phyloP scores from a whole-genome alignment of 163 green algal genomes.

The Chlorella variabilis region DNA sequence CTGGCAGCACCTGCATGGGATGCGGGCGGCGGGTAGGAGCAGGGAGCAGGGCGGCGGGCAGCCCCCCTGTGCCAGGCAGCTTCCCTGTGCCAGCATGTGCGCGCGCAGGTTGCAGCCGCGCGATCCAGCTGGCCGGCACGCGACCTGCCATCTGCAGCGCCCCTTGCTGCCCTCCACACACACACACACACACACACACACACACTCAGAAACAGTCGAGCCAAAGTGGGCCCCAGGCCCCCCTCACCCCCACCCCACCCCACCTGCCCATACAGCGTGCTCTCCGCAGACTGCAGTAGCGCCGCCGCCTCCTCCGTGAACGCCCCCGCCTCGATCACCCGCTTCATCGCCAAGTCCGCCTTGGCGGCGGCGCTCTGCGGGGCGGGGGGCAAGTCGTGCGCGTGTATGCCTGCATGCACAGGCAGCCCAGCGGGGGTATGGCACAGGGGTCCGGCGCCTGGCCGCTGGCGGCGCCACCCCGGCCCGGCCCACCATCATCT shows the following conservation, averaged over 20 bases:
- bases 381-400: neutral
- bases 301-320: neutral
- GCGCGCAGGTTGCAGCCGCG: too few species aligned
- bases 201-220: too few species aligned
- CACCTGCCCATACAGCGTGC: constrained; percentile 11
- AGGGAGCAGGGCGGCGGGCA: neutral
- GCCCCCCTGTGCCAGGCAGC: too few species aligned
- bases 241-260: neutral
- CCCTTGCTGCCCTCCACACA: too few species aligned
- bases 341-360: constrained; percentile 6
- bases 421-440: too few species aligned
- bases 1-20: neutral
- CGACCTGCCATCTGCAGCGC: too few species aligned
- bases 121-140: too few species aligned
- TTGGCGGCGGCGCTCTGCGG: constrained; percentile 10
- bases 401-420: neutral
- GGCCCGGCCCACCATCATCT: constrained; percentile 17
- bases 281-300: constrained; percentile 13
- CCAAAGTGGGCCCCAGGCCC: neutral
- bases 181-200: too few species aligned
- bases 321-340: neutral
- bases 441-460: too few species aligned
- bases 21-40: neutral
- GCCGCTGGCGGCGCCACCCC: neutral
- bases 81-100: too few species aligned